phyloP scores from a whole-genome alignment of 139 green algal genomes.

The Chlamydomonas schloesseri region DNA sequence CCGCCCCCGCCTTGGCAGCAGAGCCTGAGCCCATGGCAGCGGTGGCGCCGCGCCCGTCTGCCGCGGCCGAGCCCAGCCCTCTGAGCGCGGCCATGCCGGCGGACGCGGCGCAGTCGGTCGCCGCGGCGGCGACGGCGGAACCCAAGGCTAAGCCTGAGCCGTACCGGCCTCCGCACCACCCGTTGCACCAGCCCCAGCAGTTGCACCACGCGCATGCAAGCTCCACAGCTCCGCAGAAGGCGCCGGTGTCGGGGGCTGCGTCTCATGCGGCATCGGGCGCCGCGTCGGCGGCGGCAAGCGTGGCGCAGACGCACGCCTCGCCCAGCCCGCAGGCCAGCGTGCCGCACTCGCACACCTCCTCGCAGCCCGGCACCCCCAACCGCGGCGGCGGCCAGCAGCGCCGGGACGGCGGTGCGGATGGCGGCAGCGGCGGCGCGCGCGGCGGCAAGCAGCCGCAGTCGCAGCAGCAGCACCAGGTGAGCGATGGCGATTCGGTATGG shows the following conservation, averaged over 20 bases:
- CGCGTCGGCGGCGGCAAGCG: not conserved
- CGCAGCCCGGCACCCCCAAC: too few relatives aligned
- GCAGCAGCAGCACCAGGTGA: too few relatives aligned
- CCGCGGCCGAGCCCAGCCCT: not conserved
- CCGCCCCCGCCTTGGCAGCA: not conserved
- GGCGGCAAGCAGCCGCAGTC: too few relatives aligned
- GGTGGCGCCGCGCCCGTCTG: not conserved
- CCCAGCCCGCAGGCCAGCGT: too few relatives aligned
- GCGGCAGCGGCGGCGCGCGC: too few relatives aligned
- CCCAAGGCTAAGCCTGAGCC: not conserved
- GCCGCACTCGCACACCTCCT: too few relatives aligned
- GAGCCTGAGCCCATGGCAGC: too few relatives aligned
- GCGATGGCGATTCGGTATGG: too few relatives aligned
- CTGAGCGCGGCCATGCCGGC: not conserved
- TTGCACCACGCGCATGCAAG: not conserved
- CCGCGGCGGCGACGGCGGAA: not conserved
- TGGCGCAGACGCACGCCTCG: too few relatives aligned
- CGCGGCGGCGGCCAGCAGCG: too few relatives aligned
- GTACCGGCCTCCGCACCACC: slow-evolving; percentile 40
- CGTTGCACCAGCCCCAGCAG: slow-evolving; percentile 25
- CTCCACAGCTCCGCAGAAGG: too few relatives aligned
- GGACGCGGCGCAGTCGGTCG: not conserved
- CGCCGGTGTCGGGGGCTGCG: not conserved
- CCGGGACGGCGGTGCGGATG: too few relatives aligned
- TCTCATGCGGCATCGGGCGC: not conserved